Base-by-base conservation (phyloP, 345 rosid species). In the Hibiscus tridactylites region DNA sequence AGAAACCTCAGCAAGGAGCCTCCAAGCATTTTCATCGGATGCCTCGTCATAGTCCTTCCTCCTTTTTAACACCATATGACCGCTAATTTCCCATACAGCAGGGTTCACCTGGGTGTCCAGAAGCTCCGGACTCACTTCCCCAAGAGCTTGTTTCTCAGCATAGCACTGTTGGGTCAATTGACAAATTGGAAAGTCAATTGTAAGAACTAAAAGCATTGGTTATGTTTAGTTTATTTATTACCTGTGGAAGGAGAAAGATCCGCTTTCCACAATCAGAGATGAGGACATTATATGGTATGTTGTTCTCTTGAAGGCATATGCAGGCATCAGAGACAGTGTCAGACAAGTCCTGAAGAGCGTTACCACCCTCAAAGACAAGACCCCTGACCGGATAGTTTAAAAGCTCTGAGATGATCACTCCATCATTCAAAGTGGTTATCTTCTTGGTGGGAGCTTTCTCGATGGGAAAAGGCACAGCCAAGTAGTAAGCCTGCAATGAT, bases 71-170 rank as follows among this genome's bases (percentile, higher is more conserved):
- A 95, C 99, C 80, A 95, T 92, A 70, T 95, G 99, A 17, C 99
- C 99, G 58, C 97, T 92, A 10, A 95, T 95, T 66, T 95, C 97
- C 97, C 97, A 92, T 37, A 95, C 99, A 1, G 99, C 99, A 69
- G 97, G 97, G 78, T 92, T 95, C 80, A 95, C 99, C 73, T 95
- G 97, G 12, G 99, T 95, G 66, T 95, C 97, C 71, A 92, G 83
- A 56, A 95, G 81, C 79, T 89, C 85, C 0, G 84, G 24, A 74
- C 90, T 86, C 68, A 95, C 97, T 80, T 89, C 97, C 50, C 97
- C 97, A 44, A 92, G 84, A 64, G 99, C 99, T 76, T 92, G 97
- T 73, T 90, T 95, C 91, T 91, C 99, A 9, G 97, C 97, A 71
- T 92, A 95, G 73, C 99, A 90, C 97, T 95, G 87, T 52, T 42